Evolutionary conservation across 768 basidiomycete genomes (phyloP), one percentile per base, ranked within the genome.

Genomic region (Holtermannia corniformis): DNA sequence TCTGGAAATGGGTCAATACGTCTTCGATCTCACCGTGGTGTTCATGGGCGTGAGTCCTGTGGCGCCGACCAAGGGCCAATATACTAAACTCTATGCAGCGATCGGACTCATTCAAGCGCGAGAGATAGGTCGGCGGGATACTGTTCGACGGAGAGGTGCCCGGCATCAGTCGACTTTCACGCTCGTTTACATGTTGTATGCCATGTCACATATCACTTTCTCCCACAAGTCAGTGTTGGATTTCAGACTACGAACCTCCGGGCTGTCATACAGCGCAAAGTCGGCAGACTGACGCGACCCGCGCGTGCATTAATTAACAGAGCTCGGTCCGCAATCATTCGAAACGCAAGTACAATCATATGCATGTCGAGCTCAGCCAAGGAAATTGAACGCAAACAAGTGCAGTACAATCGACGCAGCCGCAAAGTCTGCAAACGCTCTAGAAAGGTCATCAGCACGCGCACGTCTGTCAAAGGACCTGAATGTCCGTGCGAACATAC

Each of bases 361-460:
- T 5, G 5, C 5, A 20, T 49, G 16, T 22, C 11, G 25, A 4
- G 1, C 32, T 74, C 72, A 97, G 72, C 93, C 95, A 13, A 99
- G 79, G 79, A 95, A 97, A 75, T 96, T 96, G 79, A 84, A 96
- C 55, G 95, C 92, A 72, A 97, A 99, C 77, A 96, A 91, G 73
- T 99, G 95, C 27, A 99, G 78, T 37, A 97, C 82, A 57, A 97
- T 84, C 2, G 89, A 92, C n/a, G 91, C 91, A 43, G 92, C 72
- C 23, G 86, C 86, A 67, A 96, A 99, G 67, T 99, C 95, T 43
- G 87, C 92, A 66, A 99, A 99, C 19, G 95, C 95, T 65, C 95
- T 99, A 12, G 23, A 2, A 4, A 26, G 24, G 21, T 32, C 4
- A n/a, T n/a, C n/a, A n/a, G n/a, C n/a, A n/a, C n/a, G n/a, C n/a